Evolutionary conservation across 805 yeast species (phyloP).

Genomic region (Barnettozyma sucrosica): DNA sequence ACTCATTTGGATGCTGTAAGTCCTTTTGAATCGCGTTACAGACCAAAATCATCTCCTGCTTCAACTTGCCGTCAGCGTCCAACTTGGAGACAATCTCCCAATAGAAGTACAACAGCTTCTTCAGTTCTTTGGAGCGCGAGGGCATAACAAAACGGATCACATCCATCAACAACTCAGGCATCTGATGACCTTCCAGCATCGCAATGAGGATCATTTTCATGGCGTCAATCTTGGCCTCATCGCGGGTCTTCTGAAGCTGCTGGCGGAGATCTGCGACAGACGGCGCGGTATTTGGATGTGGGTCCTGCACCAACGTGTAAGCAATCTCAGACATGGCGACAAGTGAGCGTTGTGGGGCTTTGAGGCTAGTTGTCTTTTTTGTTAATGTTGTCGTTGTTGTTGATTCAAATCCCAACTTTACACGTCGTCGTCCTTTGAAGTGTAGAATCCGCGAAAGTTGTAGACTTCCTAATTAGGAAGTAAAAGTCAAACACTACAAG

Average conservation of each 20-base stretch:
- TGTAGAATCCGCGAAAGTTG: neutral
- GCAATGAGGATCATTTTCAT: conserved; percentile 84
- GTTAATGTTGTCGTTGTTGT: neutral
- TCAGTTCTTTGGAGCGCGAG: conserved; percentile 80
- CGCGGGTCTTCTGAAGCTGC: conserved; percentile 82
- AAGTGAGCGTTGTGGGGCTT: neutral
- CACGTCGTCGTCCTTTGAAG: neutral
- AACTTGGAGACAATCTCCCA: conserved; percentile 98
- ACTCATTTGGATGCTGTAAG: conserved; percentile 96
- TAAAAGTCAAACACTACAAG: neutral
- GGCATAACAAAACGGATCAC: conserved; percentile 98
- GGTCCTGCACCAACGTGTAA: conserved; percentile 77
- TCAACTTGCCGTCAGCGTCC: conserved; percentile 82
- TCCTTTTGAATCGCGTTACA: conserved; percentile 98
- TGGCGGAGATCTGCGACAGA: conserved; percentile 68
- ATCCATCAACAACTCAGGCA: conserved; percentile 93
- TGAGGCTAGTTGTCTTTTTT: neutral
- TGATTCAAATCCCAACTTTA: neutral
- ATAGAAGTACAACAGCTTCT: conserved; percentile 87
- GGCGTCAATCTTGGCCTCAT: conserved; percentile 79
- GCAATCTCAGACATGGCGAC: conserved; percentile 34
- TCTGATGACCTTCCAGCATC: conserved; percentile 87
- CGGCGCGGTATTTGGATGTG: conserved; percentile 53
- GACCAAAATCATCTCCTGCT: conserved; percentile 97
- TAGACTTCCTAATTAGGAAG: conserved; percentile 12